A percentile compares a stretch with the other conserved stretches of the same genome.
Evolutionary conservation across 2,329 filamentous ascomycete genomes (phyloP).

Genomic region (Huntiella decipiens): DNA sequence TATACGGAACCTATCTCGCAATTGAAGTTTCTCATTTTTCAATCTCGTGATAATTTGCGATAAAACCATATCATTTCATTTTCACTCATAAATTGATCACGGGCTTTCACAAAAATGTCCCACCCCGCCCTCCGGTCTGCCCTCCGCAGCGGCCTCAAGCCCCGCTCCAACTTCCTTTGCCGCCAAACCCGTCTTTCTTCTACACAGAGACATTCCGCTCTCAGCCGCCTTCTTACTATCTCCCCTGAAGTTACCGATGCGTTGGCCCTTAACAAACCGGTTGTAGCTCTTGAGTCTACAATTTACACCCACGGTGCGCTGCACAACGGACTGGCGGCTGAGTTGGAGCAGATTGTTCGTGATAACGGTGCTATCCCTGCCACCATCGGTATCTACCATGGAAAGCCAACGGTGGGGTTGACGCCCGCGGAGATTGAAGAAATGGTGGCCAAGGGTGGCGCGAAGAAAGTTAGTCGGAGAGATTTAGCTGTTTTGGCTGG

Average conservation of each 20-base stretch:
- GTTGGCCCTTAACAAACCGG: conserved; percentile 51
- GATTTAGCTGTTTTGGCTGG: conserved; percentile 72
- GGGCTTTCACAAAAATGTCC: not conserved
- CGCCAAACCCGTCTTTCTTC: not conserved
- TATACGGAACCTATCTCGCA: too few species aligned
- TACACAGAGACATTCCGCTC: not conserved
- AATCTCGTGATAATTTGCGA: too few species aligned
- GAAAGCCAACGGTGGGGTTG: conserved; percentile 65
- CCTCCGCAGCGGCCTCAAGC: not conserved
- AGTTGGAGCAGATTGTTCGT: conserved; percentile 71
- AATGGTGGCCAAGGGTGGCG: conserved; percentile 48
- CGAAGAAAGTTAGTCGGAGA: conserved; percentile 68
- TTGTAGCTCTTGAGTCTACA: conserved; percentile 85
- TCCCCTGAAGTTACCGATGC: conserved; percentile 73
- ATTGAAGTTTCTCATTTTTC: too few species aligned
- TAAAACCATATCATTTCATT: too few species aligned
- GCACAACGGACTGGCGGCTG: conserved; percentile 50
- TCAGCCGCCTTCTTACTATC: conserved; percentile 36
- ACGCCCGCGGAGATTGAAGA: conserved; percentile 49
- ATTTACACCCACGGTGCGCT: conserved; percentile 93
- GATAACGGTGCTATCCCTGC: conserved; percentile 69
- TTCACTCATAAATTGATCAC: too few species aligned
- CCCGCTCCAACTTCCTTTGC: not conserved
- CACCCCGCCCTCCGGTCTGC: not conserved
- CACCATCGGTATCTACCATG: conserved; percentile 74